Conservation (phyloP, 352 stramenopile genomes). For the Saprolegnia parasitica region DNA sequence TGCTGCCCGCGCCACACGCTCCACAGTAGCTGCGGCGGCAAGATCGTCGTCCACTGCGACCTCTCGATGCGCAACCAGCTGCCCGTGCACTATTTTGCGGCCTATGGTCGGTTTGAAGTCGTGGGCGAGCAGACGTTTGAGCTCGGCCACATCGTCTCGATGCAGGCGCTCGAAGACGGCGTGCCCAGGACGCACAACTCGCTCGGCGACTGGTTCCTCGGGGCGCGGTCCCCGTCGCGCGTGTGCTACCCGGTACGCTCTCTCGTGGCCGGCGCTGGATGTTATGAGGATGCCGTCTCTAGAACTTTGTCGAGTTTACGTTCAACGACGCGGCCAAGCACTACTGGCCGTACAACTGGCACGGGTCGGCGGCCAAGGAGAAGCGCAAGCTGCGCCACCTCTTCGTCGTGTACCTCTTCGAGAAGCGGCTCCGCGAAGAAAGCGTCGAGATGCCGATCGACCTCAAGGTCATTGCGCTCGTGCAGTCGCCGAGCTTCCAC, state of each 20-base stretch:
- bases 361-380: constrained; percentile 15
- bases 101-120: neutral
- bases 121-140: neutral
- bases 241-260: neutral
- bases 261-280: neutral
- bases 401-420: neutral
- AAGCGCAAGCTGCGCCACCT: constrained; percentile 12
- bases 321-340: constrained; percentile 13
- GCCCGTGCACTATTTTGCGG: neutral
- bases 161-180: constrained; percentile 9
- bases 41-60: constrained; percentile 1
- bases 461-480: neutral
- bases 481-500: neutral
- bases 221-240: neutral
- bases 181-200: constrained; percentile 1
- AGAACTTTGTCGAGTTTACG: constrained; percentile 9
- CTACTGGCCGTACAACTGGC: constrained; percentile 19
- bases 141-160: neutral
- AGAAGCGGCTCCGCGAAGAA: neutral
- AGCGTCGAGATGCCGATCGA: neutral
- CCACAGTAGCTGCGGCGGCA: constrained; percentile 15
- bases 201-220: constrained; percentile 13
- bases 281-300: neutral
- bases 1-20: constrained; percentile 16
- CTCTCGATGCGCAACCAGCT: neutral